These are phyloP conservation scores for Stephanocyclus meneghinianus DNA, from an alignment of 352 stramenopile genomes.

Conservation along the genomic window DNA sequence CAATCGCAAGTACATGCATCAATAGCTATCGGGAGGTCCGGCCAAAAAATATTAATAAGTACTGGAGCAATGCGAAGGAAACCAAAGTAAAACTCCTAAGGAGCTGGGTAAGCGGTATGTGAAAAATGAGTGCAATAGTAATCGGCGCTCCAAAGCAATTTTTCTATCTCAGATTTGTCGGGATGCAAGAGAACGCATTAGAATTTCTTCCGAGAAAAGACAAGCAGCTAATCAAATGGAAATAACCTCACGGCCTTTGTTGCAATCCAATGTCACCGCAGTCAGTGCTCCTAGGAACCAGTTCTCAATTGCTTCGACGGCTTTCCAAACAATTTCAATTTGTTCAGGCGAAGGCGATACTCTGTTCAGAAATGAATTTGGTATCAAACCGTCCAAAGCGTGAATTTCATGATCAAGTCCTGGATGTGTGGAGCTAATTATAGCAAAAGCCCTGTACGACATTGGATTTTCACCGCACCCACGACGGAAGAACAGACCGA, in stretches of 20 bases:
- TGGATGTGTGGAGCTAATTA: constrained; percentile 61
- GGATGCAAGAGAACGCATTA: too few relatives aligned
- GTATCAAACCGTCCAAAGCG: constrained; percentile 72
- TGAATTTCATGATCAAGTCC: constrained; percentile 54
- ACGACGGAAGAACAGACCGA: constrained; percentile 57
- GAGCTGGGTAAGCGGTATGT: constrained; percentile 79
- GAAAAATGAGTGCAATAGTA: constrained; percentile 40
- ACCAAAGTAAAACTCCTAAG: constrained; percentile 63
- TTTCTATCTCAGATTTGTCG: too few relatives aligned
- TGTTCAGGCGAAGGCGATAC: constrained; percentile 49
- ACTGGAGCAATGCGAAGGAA: constrained; percentile 76
- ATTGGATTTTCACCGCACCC: constrained; percentile 62
- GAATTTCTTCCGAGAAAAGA: too few relatives aligned
- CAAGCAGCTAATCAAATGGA: too few relatives aligned
- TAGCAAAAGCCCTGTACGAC: constrained; percentile 67
- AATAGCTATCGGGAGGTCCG: constrained; percentile 44
- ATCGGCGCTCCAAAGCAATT: too few relatives aligned
- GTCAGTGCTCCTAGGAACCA: constrained; percentile 76
- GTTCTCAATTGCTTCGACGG: constrained; percentile 71
- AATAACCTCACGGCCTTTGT: constrained; percentile 59
- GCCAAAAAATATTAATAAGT: constrained; percentile 82
- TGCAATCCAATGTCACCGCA: constrained; percentile 65
- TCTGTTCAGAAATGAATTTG: constrained; percentile 62
- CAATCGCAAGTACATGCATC: constrained; percentile 54
- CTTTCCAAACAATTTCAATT: constrained; percentile 74